Evolutionary conservation across 495 filamentous ascomycete species (phyloP), one percentile per base, ranked within the genome.

Genomic region (Amorphotheca resinae): DNA sequence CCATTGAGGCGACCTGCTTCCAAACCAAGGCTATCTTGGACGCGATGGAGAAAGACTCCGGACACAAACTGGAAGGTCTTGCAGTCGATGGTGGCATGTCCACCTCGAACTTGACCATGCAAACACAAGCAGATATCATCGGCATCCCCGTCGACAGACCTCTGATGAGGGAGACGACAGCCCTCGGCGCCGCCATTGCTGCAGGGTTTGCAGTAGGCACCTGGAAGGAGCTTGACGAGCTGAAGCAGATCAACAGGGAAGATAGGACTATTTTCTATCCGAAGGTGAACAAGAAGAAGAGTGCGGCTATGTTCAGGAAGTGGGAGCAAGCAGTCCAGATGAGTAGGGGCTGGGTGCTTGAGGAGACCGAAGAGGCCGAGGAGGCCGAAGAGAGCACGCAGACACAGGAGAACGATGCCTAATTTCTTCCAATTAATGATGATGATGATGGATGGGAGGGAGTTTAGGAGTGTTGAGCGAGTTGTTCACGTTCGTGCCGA

Each of bases 11-110:
- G 1, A 88, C 85, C 18, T 95, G 89, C 65, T 94, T 79, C 67
- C 89, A 96, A 63, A 94, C 89, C 30, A 87, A 87, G 47, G 89
- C 89, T 11, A 95, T 96, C 52, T 69, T 96, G 31, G 80, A 91
- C 53, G 88, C 89, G 44, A 96, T 96, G 87, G 86, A 84, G 57
- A 81, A 81, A 58, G 89, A 96, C 63, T 87, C 80, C 38, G 77
- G 76, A 32, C 80, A 89, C 54, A 76, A 75, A 49, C 67, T 95
- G 42, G 68, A 76, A 45, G 69, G 78, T 36, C 72, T 96, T 30
- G 82, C 82, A 28, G 89, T 96, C 20, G 89, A 96, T 60, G 89
- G 89, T 49, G 89, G 89, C 39, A 87, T 96, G 79, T 88, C 81
- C 49, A 91, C 87, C 59, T 93, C 86, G 8, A 82, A 93, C 60